These are phyloP conservation scores for Teratosphaeria zuluensis DNA, from an alignment of 2,329 filamentous ascomycete genomes.

Conservation along the genomic window DNA sequence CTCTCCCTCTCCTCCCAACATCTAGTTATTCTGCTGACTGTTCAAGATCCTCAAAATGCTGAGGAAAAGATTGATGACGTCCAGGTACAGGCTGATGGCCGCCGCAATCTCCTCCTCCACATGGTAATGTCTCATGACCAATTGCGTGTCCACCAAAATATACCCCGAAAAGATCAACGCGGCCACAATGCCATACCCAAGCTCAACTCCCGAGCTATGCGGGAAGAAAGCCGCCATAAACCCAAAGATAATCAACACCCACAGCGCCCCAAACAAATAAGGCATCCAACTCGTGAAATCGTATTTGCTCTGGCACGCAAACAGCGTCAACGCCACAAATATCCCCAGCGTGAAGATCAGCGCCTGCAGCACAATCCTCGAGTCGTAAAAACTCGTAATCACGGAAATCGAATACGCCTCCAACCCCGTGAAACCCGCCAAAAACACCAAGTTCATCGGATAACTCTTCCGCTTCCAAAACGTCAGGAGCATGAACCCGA, in stretches of 20 bases:
- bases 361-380: conserved; percentile 76
- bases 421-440: conserved; percentile 76
- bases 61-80: conserved; percentile 95
- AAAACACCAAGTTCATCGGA: conserved; percentile 87
- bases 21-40: conserved; percentile 84
- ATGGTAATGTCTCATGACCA: conserved; percentile 91
- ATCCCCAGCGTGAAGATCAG: conserved; percentile 69
- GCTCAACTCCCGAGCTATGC: conserved; percentile 67
- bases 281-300: conserved; percentile 95
- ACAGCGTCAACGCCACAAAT: conserved; percentile 58
- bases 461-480: conserved; percentile 63
- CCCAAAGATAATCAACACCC: conserved; percentile 83
- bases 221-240: conserved; percentile 91
- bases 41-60: conserved; percentile 93
- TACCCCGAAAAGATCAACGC: conserved; percentile 90
- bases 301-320: conserved; percentile 95
- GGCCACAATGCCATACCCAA: conserved; percentile 71
- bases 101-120: conserved; percentile 51
- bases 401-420: conserved; percentile 93
- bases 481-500: conserved; percentile 76
- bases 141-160: conserved; percentile 80
- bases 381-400: conserved; percentile 82
- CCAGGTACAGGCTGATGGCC: conserved; percentile 80
- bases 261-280: conserved; percentile 82
- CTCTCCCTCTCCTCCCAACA: background rate